Evolutionary conservation across 805 yeast species (phyloP), one percentile per base, ranked within the genome.

Genomic region (Ogataea nakhonphanomensis): DNA sequence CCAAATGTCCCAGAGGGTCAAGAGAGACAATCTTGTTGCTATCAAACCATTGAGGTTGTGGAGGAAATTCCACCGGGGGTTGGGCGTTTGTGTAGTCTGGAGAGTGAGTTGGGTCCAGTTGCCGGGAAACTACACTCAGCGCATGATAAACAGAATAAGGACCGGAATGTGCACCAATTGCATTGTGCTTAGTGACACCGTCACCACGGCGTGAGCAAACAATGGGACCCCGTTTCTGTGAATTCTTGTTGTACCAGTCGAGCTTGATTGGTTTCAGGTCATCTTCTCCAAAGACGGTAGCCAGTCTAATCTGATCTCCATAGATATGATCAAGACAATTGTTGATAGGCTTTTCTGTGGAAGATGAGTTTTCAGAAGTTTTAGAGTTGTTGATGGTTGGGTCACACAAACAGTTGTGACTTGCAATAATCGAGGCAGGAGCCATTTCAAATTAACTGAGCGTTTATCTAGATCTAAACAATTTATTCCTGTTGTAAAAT

Each of bases 1-100:
- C 77, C 45, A 78, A 58, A 50, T 79, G 86, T 20, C 85, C 86
- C 52, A 74, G 75, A 15, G 84, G 82, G 57, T 79, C 86, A 70
- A 79, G 61, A 2, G 84, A 70, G 17, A 78, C 84, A 48, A 79
- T 79, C 58, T 79, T 79, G 45, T 70, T 72, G 13, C 59, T 50
- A 39, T 69, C 74, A 33, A 66, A 65, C 86, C 86, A 79, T 46
- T 73, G 75, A 22, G 74, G 69, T 43, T 73, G 76, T 41, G 74
- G 78, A 8, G 73, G 70, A 48, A 79, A 66, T 20, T 71, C 53
- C 39, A 76, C 74, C 8, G 80, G 80, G 8, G 86, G 84, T 52
- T 79, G 74, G 23, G 84, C 71, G 56, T 79, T 77, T 32, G 81
- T 73, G 57, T 74, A 79, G 51, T 80, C 80, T 21, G 85, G 79